phyloP scores from a whole-genome alignment of 345 rosid species.

The Trapa incisa region DNA sequence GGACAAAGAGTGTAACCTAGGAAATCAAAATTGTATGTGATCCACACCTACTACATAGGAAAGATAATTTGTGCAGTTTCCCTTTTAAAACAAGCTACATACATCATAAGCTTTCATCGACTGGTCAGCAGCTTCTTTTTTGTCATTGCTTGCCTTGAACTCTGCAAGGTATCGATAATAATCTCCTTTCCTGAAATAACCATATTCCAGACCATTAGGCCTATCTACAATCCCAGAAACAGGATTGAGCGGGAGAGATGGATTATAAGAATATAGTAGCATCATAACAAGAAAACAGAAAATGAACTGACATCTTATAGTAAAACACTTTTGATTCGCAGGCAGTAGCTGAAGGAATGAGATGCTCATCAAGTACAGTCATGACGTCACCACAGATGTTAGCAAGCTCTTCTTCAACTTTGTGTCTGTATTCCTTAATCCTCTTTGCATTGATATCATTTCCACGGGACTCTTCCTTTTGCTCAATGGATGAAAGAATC shows the following conservation, averaged over 20 bases:
- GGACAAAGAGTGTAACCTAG: not conserved
- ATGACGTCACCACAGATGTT: slow-evolving; percentile 21
- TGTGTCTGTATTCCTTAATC: slow-evolving; percentile 28
- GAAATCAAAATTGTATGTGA: not conserved
- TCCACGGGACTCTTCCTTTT: slow-evolving; percentile 25
- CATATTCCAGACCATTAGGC: slow-evolving; percentile 4
- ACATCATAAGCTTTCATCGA: slow-evolving; percentile 41
- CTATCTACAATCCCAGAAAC: not conserved
- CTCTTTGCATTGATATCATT: slow-evolving; percentile 22
- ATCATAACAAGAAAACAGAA: not conserved
- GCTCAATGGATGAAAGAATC: slow-evolving; percentile 28
- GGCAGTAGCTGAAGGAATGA: slow-evolving; percentile 19
- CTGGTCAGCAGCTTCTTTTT: slow-evolving; percentile 37
- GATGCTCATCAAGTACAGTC: slow-evolving; percentile 25
- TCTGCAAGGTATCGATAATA: slow-evolving; percentile 48
- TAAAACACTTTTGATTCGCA: slow-evolving; percentile 26
- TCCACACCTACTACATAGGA: not conserved
- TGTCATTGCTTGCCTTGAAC: slow-evolving; percentile 33
- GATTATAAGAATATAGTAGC: not conserved
- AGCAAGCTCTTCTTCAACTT: slow-evolving; percentile 21
- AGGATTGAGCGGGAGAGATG: not conserved
- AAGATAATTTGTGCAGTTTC: not conserved
- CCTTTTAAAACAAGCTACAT: not conserved
- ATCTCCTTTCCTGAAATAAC: slow-evolving; percentile 40
- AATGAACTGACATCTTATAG: slow-evolving; percentile 22